phyloP scores from a whole-genome alignment of 2,329 filamentous ascomycete genomes.

The Sclerotinia spermophila region DNA sequence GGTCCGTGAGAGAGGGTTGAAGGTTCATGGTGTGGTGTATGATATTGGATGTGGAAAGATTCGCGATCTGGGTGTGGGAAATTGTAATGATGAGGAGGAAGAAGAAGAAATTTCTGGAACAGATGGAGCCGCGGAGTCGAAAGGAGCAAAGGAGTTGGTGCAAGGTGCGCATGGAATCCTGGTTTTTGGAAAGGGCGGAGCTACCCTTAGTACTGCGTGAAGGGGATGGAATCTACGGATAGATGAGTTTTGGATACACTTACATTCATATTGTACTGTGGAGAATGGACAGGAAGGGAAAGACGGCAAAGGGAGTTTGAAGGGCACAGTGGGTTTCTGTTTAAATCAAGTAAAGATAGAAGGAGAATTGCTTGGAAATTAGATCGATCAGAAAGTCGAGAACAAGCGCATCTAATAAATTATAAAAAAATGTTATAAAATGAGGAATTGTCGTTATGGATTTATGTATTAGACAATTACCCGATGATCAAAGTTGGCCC shows the following conservation, averaged over 20 bases:
- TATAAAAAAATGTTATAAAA: background rate
- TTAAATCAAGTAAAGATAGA: background rate
- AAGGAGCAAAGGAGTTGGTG: constrained; percentile 24
- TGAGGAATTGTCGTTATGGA: background rate
- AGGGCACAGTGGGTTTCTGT: background rate
- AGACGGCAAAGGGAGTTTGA: constrained; percentile 9
- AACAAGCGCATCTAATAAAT: background rate
- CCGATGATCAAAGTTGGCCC: background rate
- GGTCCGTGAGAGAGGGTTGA: constrained; percentile 63
- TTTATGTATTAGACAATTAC: background rate
- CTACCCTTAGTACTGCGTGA: constrained; percentile 36
- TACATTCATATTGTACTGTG: constrained; percentile 1
- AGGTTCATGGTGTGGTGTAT: constrained; percentile 76
- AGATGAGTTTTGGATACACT: constrained; percentile 13
- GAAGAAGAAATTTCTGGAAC: constrained; percentile 38
- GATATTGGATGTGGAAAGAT: constrained; percentile 53
- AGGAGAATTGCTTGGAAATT: background rate
- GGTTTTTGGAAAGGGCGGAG: constrained; percentile 46
- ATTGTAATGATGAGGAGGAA: constrained; percentile 19
- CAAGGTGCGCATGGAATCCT: constrained; percentile 49
- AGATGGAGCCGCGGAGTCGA: constrained; percentile 14
- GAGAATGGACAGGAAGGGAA: background rate
- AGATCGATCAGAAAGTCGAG: background rate
- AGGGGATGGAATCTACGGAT: constrained; percentile 30
- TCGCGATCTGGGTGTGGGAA: constrained; percentile 47